phyloP scores from a whole-genome alignment of 202 grass and related monocot species.

The Alloteropsis angusta region DNA sequence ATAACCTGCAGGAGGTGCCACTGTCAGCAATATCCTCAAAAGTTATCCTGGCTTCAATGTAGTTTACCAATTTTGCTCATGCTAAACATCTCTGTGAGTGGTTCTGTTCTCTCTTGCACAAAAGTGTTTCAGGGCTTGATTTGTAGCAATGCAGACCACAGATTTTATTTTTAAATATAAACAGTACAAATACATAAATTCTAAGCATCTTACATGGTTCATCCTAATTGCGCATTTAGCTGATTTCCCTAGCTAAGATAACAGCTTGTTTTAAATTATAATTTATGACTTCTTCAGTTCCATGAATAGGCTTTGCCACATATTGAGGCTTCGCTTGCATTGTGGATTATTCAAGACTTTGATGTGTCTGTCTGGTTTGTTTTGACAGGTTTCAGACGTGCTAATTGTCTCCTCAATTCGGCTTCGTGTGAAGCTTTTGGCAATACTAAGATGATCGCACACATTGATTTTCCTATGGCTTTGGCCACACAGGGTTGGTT shows the following conservation, averaged over 20 bases:
- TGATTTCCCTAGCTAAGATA: background rate
- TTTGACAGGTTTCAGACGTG: background rate
- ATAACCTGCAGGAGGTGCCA: constrained; percentile 45
- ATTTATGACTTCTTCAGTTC: background rate
- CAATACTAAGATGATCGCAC: background rate
- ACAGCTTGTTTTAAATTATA: background rate
- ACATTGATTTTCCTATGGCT: background rate
- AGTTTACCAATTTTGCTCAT: background rate
- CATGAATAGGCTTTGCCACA: background rate
- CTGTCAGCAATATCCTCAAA: background rate
- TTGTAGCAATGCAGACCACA: background rate
- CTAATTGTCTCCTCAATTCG: background rate
- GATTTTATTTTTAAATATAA: background rate
- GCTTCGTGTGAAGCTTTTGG: background rate
- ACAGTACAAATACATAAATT: background rate
- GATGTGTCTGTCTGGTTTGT: background rate
- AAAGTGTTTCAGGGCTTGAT: background rate
- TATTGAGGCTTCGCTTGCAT: background rate
- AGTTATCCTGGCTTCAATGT: background rate
- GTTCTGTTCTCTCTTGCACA: background rate
- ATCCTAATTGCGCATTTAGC: background rate
- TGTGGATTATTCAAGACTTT: background rate
- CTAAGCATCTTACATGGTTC: too few species aligned
- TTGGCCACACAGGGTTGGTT: background rate
- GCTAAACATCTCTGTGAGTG: background rate